Conservation (phyloP, 306 rosid species). For the Cucurbita ficifolia region DNA sequence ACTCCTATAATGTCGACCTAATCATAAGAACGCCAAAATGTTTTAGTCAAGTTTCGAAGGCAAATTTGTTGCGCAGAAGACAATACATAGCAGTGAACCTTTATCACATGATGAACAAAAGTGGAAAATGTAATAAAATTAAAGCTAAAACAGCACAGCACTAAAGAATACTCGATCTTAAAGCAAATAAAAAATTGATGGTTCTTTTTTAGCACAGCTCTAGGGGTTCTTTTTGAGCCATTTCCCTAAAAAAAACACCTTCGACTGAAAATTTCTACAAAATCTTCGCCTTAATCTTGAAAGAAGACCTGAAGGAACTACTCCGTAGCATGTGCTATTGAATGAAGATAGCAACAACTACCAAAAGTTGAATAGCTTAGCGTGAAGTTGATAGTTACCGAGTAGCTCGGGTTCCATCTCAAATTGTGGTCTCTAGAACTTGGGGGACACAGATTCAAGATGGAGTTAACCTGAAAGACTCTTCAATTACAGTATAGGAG, state of each 20-base stretch:
- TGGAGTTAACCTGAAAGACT: not conserved
- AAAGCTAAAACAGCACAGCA: not conserved
- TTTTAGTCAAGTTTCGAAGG: not conserved
- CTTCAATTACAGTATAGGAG: not conserved
- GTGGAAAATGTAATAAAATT: not conserved
- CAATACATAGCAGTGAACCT: not conserved
- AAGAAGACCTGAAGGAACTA: not conserved
- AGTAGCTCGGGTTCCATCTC: not conserved
- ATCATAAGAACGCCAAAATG: not conserved
- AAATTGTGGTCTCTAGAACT: not conserved
- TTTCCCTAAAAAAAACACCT: not conserved
- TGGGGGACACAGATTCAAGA: not conserved
- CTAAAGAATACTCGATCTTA: not conserved
- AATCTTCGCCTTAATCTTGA: not conserved
- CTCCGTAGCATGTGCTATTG: not conserved
- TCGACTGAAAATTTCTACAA: not conserved
- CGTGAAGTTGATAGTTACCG: not conserved
- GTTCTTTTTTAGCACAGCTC: not conserved
- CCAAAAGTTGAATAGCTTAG: not conserved
- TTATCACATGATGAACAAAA: not conserved
- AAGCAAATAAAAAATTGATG: not conserved
- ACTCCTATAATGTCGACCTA: constrained; percentile 97
- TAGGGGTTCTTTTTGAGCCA: not conserved
- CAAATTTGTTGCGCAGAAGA: not conserved
- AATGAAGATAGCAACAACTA: not conserved